Percentiles rank a stretch among this genome's conserved stretches.
phyloP scores from a whole-genome alignment of 1,284 basidiomycete species.

The Microbotryum saponariae region DNA sequence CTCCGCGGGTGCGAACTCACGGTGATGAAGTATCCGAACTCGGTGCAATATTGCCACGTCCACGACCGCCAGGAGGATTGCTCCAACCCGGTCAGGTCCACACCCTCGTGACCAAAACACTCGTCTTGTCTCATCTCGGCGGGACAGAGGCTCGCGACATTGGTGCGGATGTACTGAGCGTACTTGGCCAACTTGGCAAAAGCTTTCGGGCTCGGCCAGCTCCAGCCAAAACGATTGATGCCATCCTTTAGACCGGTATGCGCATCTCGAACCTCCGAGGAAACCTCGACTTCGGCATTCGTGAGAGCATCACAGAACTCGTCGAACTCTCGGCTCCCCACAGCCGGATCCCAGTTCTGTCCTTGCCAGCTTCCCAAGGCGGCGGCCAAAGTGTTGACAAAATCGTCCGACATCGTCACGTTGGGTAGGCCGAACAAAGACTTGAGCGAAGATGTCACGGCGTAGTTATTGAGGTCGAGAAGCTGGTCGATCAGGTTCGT shows the following conservation, averaged over 20 bases:
- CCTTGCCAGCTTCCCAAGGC: constrained; percentile 34
- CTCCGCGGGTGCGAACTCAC: background rate
- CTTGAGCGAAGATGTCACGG: constrained; percentile 28
- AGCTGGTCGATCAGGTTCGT: constrained; percentile 30
- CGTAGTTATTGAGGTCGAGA: constrained; percentile 19
- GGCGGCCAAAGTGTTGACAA: constrained; percentile 31
- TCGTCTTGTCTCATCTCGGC: constrained; percentile 24
- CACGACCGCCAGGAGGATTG: constrained; percentile 74
- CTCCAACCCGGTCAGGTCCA: constrained; percentile 52
- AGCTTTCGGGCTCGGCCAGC: constrained; percentile 10
- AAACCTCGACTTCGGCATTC: background rate
- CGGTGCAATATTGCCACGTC: constrained; percentile 60
- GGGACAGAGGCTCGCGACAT: constrained; percentile 26
- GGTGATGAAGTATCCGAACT: constrained; percentile 40
- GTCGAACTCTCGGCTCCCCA: constrained; percentile 27
- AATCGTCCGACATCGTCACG: constrained; percentile 31
- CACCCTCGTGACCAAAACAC: constrained; percentile 74
- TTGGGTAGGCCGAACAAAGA: constrained; percentile 29
- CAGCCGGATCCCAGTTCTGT: constrained; percentile 32
- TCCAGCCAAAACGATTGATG: background rate
- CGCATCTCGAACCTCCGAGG: background rate
- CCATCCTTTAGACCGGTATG: background rate
- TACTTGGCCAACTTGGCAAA: constrained; percentile 17
- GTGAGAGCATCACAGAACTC: constrained; percentile 26
- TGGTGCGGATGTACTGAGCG: constrained; percentile 22